Conservation (phyloP, 1,139 yeast species). For the Debaryomyces coudertii region DNA sequence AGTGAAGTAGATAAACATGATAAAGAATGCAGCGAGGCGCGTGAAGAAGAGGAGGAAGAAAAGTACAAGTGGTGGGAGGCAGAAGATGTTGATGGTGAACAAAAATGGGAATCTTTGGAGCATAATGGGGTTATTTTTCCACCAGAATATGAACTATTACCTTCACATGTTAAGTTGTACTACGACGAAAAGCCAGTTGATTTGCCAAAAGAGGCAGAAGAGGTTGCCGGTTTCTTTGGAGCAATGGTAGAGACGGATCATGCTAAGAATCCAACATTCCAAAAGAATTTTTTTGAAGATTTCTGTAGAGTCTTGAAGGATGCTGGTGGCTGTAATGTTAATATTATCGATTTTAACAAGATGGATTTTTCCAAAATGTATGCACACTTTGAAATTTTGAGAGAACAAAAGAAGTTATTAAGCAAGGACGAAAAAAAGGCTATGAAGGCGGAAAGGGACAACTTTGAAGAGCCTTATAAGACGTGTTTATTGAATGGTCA, state of each 20-base stretch:
- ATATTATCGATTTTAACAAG: constrained; percentile 62
- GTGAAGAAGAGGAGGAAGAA: constrained; percentile 54
- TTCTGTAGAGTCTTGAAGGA: constrained; percentile 71
- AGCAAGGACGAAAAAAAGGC: constrained; percentile 73
- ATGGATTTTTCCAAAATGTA: constrained; percentile 81
- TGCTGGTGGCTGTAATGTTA: constrained; percentile 61
- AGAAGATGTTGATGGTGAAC: constrained; percentile 67
- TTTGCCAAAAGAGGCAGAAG: constrained; percentile 84
- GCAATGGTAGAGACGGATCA: constrained; percentile 90
- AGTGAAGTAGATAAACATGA: constrained; percentile 5
- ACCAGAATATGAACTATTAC: constrained; percentile 86
- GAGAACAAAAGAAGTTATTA: constrained; percentile 72
- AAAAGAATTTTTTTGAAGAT: constrained; percentile 82
- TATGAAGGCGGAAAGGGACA: constrained; percentile 71
- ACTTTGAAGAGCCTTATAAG: constrained; percentile 77
- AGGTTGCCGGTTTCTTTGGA: constrained; percentile 93
- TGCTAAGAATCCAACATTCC: constrained; percentile 84
- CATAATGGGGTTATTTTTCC: constrained; percentile 95
- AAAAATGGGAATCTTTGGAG: constrained; percentile 83
- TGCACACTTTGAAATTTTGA: constrained; percentile 68
- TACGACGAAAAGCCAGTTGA: constrained; percentile 77
- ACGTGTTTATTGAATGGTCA: constrained; percentile 84
- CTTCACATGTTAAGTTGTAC: constrained; percentile 72
- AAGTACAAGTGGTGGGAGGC: constrained; percentile 88
- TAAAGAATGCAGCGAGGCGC: constrained; percentile 4